phyloP scores from a whole-genome alignment of 164 flowering plant species.

The Taxillus chinensis region DNA sequence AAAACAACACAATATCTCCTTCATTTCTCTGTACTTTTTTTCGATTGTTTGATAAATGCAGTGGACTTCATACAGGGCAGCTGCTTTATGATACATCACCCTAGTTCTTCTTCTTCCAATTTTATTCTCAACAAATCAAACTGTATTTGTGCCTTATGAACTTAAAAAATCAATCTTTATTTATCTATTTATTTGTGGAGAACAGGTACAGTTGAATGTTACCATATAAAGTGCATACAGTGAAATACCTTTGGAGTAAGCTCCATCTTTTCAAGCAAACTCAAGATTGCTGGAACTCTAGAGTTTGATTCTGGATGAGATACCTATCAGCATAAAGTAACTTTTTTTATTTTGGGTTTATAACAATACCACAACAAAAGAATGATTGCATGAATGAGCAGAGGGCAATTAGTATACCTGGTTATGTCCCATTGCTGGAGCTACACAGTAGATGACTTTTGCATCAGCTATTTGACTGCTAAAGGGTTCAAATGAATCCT shows the following conservation, averaged over 20 bases:
- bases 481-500: constrained; percentile 12
- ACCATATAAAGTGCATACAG: neutral
- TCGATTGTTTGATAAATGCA: neutral
- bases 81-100: neutral
- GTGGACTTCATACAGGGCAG: neutral
- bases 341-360: neutral
- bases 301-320: constrained; percentile 79
- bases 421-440: constrained; percentile 89
- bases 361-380: too few species aligned
- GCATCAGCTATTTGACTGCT: constrained; percentile 24
- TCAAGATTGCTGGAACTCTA: constrained; percentile 76
- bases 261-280: constrained; percentile 63
- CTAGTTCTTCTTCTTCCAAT: neutral
- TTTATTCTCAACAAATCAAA: neutral
- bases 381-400: neutral
- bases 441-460: constrained; percentile 51
- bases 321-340: constrained; percentile 39
- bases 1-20: too few species aligned
- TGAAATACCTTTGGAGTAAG: constrained; percentile 57
- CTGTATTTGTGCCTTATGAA: neutral
- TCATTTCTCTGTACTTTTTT: too few species aligned
- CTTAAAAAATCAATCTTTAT: too few species aligned
- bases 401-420: constrained; percentile 30
- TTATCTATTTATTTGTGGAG: too few species aligned
- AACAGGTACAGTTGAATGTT: too few species aligned